phyloP scores from a whole-genome alignment of 78 protist genomes.

The Dictyostelium brefeldianum region DNA sequence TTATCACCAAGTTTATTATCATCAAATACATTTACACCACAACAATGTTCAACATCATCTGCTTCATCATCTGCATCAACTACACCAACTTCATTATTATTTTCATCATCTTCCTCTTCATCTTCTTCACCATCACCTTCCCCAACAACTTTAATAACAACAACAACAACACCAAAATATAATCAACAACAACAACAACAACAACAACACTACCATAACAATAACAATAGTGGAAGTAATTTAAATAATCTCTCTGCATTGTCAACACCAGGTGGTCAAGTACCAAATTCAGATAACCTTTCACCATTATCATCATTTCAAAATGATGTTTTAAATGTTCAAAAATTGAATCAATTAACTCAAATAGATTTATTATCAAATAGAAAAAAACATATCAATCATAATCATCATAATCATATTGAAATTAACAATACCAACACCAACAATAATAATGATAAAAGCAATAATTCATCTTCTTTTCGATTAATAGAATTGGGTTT shows the following conservation, averaged over 20 bases:
- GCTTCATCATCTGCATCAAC: neutral
- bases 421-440: too few species aligned
- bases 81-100: neutral
- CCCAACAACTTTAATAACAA: neutral
- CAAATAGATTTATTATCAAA: neutral
- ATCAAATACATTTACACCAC: neutral
- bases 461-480: too few species aligned
- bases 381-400: too few species aligned
- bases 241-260: neutral
- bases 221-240: neutral
- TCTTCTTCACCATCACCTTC: neutral
- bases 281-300: neutral
- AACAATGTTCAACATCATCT: neutral
- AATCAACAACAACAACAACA: neutral
- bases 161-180: neutral
- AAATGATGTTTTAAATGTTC: neutral
- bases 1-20: neutral
- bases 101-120: neutral
- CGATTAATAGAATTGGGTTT: too few species aligned
- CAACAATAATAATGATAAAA: too few species aligned
- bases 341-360: neutral
- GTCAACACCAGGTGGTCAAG: neutral
- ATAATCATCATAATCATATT: too few species aligned
- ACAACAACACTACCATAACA: neutral
- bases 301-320: constrained; percentile 4